Evolutionary conservation across 2,329 filamentous ascomycete genomes (phyloP).

Genomic region (Sordariomycetes sp.): DNA sequence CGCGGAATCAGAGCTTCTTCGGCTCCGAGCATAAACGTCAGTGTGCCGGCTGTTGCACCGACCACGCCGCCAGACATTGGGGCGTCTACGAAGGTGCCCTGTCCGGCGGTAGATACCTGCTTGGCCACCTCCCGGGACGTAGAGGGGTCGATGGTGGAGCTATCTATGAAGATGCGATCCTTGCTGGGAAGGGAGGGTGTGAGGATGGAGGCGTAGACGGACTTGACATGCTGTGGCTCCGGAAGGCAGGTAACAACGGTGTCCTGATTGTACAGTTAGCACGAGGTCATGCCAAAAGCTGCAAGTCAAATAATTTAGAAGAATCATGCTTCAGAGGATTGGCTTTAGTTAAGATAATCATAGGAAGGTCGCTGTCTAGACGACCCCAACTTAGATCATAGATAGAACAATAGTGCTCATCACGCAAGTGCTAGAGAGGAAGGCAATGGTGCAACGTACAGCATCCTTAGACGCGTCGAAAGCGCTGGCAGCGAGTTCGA

Average conservation of each 20-base stretch:
- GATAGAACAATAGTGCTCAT: slow-evolving; percentile 28
- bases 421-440: slow-evolving; percentile 3
- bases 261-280: slow-evolving; percentile 46
- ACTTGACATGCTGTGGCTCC: slow-evolving; percentile 78
- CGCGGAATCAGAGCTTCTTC: slow-evolving; percentile 50
- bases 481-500: slow-evolving; percentile 34
- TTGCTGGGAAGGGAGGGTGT: slow-evolving; percentile 40
- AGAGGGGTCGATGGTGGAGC: slow-evolving; percentile 88
- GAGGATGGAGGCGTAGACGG: slow-evolving; percentile 72
- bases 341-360: slow-evolving; percentile 61
- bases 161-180: slow-evolving; percentile 82
- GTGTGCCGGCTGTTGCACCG: slow-evolving; percentile 73
- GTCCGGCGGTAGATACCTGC: slow-evolving; percentile 51
- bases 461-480: slow-evolving; percentile 41
- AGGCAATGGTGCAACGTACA: slow-evolving; percentile 26
- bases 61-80: slow-evolving; percentile 97
- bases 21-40: slow-evolving; percentile 93
- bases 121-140: slow-evolving; percentile 73
- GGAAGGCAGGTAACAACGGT: slow-evolving; percentile 83
- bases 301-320: slow-evolving; percentile 4
- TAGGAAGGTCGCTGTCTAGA: slow-evolving; percentile 31
- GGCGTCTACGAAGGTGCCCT: slow-evolving; percentile 81
- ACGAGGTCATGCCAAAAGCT: slow-evolving; percentile 7
- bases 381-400: slow-evolving; percentile 68
- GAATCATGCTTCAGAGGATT: slow-evolving; percentile 56